A percentile compares a stretch with the other conserved stretches of the same genome.
Conservation (phyloP, 208 protist species). For the Trypanosoma scelopori region DNA sequence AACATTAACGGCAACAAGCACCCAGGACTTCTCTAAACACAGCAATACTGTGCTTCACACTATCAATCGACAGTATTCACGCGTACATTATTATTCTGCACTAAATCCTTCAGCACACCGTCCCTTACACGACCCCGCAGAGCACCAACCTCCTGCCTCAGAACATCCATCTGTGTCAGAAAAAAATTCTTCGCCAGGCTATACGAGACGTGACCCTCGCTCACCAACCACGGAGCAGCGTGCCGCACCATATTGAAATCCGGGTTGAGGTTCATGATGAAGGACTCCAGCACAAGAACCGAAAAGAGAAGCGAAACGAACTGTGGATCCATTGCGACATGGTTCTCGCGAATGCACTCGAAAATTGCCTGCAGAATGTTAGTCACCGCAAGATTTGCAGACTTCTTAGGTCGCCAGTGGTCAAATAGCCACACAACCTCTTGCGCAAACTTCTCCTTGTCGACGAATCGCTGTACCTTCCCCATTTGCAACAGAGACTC, state of each 20-base stretch:
- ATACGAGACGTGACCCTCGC: slow-evolving; percentile 82
- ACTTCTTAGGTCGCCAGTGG: slow-evolving; percentile 66
- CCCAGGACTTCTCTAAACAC: not conserved
- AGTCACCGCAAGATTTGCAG: slow-evolving; percentile 70
- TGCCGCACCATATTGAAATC: slow-evolving; percentile 92
- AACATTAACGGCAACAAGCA: not conserved
- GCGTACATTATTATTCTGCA: slow-evolving; percentile 39
- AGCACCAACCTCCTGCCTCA: slow-evolving; percentile 59
- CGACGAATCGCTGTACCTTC: slow-evolving; percentile 49
- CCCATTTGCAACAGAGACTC: slow-evolving; percentile 74
- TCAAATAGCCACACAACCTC: slow-evolving; percentile 65
- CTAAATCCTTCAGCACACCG: slow-evolving; percentile 42
- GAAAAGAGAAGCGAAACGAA: slow-evolving; percentile 90
- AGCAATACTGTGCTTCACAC: slow-evolving; percentile 7
- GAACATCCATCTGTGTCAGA: slow-evolving; percentile 55
- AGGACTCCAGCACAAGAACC: slow-evolving; percentile 89
- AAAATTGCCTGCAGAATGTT: slow-evolving; percentile 88
- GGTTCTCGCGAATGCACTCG: slow-evolving; percentile 72
- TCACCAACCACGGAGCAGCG: slow-evolving; percentile 84
- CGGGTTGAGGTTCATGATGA: slow-evolving; percentile 92
- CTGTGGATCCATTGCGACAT: slow-evolving; percentile 87
- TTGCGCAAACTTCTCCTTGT: slow-evolving; percentile 47
- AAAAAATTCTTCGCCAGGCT: slow-evolving; percentile 81
- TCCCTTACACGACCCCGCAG: slow-evolving; percentile 66
- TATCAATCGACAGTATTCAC: slow-evolving; percentile 28